Conservation (phyloP, 106 monocot species). For the Dactylorhiza incarnata region DNA sequence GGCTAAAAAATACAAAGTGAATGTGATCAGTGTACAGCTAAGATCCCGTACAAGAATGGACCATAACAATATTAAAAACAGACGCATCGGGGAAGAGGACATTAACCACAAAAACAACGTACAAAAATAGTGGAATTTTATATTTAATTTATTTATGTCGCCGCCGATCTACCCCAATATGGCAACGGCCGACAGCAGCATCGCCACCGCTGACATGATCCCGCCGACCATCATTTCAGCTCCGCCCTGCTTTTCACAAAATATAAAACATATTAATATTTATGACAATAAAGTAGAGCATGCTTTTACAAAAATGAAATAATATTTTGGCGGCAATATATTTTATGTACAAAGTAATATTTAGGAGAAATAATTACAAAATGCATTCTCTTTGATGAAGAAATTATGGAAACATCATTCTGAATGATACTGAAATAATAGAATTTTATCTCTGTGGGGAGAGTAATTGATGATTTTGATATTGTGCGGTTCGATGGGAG, state of each 20-base stretch:
- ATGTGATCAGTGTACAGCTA: neutral
- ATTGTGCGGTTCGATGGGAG: too few relatives aligned
- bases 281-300: neutral
- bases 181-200: slow-evolving; percentile 1
- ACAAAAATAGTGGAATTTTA: neutral
- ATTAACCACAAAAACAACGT: neutral
- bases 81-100: neutral
- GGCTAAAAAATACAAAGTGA: neutral
- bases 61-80: neutral
- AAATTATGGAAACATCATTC: neutral
- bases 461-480: too few relatives aligned
- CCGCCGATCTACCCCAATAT: slow-evolving; percentile 1
- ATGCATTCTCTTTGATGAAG: neutral
- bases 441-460: too few relatives aligned
- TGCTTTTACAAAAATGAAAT: neutral
- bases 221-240: slow-evolving; percentile 11
- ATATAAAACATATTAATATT: neutral
- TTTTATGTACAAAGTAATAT: too few relatives aligned
- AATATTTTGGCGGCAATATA: too few relatives aligned
- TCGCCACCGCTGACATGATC: neutral
- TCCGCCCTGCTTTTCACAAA: slow-evolving; percentile 12
- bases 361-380: too few relatives aligned
- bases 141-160: neutral
- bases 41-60: neutral
- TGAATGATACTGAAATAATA: too few relatives aligned